These are phyloP conservation scores for Beauveria varroae DNA, from an alignment of 2,329 filamentous ascomycete species.

Conservation along the genomic window DNA sequence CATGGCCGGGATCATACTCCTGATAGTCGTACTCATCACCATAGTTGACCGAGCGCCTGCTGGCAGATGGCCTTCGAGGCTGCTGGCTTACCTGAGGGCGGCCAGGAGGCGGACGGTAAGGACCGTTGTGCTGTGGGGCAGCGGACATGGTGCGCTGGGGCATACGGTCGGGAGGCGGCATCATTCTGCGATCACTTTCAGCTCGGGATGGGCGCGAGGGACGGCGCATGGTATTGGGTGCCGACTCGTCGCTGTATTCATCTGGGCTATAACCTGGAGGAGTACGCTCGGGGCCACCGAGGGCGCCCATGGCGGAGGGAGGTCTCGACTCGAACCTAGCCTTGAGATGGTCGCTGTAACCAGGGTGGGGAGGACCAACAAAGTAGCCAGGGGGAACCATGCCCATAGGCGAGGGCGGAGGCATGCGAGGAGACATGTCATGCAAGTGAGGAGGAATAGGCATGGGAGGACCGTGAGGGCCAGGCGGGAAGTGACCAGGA, in stretches of 20 bases:
- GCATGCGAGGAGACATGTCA: slow-evolving; percentile 13
- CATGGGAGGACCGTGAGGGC: slow-evolving; percentile 3
- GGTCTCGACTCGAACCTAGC: slow-evolving; percentile 29
- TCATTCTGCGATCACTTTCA: slow-evolving; percentile 37
- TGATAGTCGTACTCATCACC: slow-evolving; percentile 31
- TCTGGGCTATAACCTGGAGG: slow-evolving; percentile 27
- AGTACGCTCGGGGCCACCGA: slow-evolving; percentile 19
- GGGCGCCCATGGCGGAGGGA: slow-evolving; percentile 33
- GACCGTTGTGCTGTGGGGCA: slow-evolving; percentile 22
- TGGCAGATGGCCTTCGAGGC: slow-evolving; percentile 21
- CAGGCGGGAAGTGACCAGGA: slow-evolving; percentile 19
- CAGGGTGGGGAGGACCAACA: slow-evolving; percentile 20
- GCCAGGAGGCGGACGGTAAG: slow-evolving; percentile 21
- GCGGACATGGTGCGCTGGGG: slow-evolving; percentile 28
- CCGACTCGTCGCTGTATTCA: slow-evolving; percentile 34
- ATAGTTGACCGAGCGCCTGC: slow-evolving; percentile 26
- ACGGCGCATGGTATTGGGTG: slow-evolving; percentile 30
- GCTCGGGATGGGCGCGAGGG: slow-evolving; percentile 35
- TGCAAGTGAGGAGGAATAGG: neutral
- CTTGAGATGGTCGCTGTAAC: slow-evolving; percentile 24
- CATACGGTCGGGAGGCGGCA: slow-evolving; percentile 39
- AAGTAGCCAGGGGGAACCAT: slow-evolving; percentile 22
- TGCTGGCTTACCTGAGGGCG: slow-evolving; percentile 17
- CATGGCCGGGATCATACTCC: slow-evolving; percentile 26
- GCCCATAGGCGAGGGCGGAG: slow-evolving; percentile 12